Evolutionary conservation across 352 stramenopile species (phyloP).

Genomic region (Globisporangium heterothallicum): DNA sequence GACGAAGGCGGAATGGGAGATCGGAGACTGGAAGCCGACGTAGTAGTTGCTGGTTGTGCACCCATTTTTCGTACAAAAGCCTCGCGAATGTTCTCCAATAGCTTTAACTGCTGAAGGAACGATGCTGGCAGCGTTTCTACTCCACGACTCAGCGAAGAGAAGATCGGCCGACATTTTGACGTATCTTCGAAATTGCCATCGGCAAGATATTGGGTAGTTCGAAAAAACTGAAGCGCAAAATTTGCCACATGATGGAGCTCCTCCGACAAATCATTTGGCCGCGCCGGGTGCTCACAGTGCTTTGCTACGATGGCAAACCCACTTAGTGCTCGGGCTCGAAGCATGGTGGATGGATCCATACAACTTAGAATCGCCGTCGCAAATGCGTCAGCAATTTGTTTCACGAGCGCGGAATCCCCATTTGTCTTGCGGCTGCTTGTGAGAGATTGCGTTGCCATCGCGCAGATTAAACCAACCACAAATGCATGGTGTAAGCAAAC

Average conservation of each 20-base stretch:
- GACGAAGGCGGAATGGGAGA: not conserved
- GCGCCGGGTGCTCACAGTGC: constrained; percentile 34
- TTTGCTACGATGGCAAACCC: constrained; percentile 55
- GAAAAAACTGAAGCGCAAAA: constrained; percentile 73
- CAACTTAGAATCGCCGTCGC: constrained; percentile 69
- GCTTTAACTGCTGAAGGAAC: constrained; percentile 66
- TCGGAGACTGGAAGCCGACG: constrained; percentile 9
- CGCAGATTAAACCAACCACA: constrained; percentile 72
- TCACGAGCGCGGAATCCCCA: constrained; percentile 58
- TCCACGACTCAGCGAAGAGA: constrained; percentile 27
- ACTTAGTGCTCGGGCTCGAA: constrained; percentile 45
- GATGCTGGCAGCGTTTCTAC: constrained; percentile 58
- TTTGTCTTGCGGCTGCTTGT: constrained; percentile 52
- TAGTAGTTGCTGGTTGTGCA: constrained; percentile 6
- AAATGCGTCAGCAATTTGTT: constrained; percentile 68
- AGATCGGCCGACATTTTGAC: constrained; percentile 49
- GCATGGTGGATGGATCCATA: constrained; percentile 55
- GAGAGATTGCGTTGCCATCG: constrained; percentile 71
- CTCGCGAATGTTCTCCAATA: constrained; percentile 58
- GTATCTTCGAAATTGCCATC: constrained; percentile 55
- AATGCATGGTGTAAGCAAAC: constrained; percentile 78
- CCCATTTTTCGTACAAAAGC: constrained; percentile 24
- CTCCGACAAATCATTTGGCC: constrained; percentile 50
- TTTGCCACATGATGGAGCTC: constrained; percentile 70
- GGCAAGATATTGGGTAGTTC: constrained; percentile 53